phyloP scores from a whole-genome alignment of 1,284 basidiomycete genomes.

The Ceraceosorus bombacis region DNA sequence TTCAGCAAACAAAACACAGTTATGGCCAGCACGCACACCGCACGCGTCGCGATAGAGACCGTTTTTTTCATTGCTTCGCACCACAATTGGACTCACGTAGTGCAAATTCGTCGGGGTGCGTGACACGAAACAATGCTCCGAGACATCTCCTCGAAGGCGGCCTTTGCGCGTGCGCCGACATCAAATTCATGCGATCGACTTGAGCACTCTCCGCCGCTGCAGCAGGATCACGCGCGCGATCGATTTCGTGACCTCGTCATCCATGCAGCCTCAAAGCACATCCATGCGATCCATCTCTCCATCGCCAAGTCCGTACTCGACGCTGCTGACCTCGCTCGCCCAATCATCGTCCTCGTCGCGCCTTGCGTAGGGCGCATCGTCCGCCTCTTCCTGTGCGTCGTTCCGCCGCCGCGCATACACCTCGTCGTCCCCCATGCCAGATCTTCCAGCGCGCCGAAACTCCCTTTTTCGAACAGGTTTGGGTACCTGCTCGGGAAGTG shows the following conservation, averaged over 20 bases:
- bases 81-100: no score
- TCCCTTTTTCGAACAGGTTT: conserved; percentile 2
- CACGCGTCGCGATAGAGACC: no score
- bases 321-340: conserved; percentile 11
- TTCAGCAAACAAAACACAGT: no score
- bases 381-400: conserved; percentile 3
- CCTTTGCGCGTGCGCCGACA: conserved; percentile 39
- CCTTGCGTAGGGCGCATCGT: not conserved
- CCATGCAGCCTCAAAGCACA: conserved; percentile 8
- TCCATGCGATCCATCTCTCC: conserved; percentile 13
- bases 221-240: conserved; percentile 36
- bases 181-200: conserved; percentile 21
- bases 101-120: no score
- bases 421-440: not conserved
- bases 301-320: conserved; percentile 15
- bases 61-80: no score
- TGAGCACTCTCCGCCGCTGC: conserved; percentile 26
- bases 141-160: conserved; percentile 15
- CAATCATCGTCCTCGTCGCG: conserved; percentile 9
- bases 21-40: no score
- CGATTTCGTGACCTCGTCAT: conserved; percentile 30
- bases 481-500: not conserved
- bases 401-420: not conserved
- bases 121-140: not conserved
- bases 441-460: not conserved